Conservation (phyloP, 345 rosid species). For the Excoecaria agallocha region DNA sequence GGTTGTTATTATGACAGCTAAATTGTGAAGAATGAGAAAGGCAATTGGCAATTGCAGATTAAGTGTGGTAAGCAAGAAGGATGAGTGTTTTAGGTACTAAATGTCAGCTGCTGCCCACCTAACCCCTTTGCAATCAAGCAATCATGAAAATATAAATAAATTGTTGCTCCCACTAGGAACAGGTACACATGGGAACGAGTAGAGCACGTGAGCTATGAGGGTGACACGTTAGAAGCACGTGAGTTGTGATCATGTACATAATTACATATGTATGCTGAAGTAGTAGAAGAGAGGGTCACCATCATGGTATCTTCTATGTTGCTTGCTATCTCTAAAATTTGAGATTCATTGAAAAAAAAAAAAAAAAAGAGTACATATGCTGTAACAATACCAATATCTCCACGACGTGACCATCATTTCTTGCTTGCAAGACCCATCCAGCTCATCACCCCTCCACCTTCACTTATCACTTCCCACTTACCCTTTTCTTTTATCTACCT, state of each 20-base stretch:
- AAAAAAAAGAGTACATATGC: background rate
- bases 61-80: too few relatives aligned
- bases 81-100: too few relatives aligned
- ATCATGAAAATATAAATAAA: too few relatives aligned
- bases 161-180: too few relatives aligned
- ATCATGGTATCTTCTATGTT: background rate
- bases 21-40: too few relatives aligned
- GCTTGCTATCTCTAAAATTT: conserved; percentile 1
- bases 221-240: conserved; percentile 25
- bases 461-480: too few relatives aligned
- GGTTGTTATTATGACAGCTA: too few relatives aligned
- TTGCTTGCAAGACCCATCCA: conserved; percentile 34
- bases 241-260: conserved; percentile 10
- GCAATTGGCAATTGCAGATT: too few relatives aligned
- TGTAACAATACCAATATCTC: background rate
- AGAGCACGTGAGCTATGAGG: conserved; percentile 23
- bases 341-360: background rate
- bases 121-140: too few relatives aligned
- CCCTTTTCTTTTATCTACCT: too few relatives aligned
- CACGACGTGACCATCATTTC: conserved; percentile 36
- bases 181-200: too few relatives aligned
- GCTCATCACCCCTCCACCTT: conserved; percentile 18
- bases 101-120: too few relatives aligned
- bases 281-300: background rate
- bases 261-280: background rate